Evolutionary conservation across 2,329 filamentous ascomycete species (phyloP).

Genomic region (Aschersonia sp.): DNA sequence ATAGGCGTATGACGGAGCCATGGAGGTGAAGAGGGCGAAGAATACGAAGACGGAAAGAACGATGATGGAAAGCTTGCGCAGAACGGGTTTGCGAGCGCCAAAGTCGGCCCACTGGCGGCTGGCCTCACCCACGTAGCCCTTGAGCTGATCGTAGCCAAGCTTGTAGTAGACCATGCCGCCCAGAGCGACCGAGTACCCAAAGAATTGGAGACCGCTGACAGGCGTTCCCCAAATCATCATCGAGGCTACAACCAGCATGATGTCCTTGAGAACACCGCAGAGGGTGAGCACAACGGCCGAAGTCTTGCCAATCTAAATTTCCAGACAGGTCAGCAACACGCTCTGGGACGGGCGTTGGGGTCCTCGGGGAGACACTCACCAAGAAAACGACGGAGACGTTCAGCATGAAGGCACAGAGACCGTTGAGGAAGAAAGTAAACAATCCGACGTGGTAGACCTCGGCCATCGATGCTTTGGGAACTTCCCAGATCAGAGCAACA

Average conservation of each 20-base stretch:
- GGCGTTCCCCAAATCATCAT: conserved; percentile 72
- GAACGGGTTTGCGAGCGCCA: conserved; percentile 58
- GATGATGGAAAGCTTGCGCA: conserved; percentile 66
- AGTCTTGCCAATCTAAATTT: conserved; percentile 63
- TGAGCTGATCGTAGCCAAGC: conserved; percentile 70
- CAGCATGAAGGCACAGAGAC: conserved; percentile 62
- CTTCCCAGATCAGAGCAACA: conserved; percentile 59
- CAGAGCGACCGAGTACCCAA: conserved; percentile 71
- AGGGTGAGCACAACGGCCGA: conserved; percentile 76
- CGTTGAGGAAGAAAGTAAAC: conserved; percentile 60
- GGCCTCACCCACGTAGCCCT: conserved; percentile 59
- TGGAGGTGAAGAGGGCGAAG: conserved; percentile 54
- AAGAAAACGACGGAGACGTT: conserved; percentile 80
- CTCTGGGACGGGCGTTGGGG: not conserved
- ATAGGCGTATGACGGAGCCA: conserved; percentile 47
- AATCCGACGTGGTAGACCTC: conserved; percentile 63
- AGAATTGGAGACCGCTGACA: conserved; percentile 62
- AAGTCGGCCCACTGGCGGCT: conserved; percentile 77
- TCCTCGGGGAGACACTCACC: conserved; percentile 28
- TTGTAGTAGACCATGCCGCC: conserved; percentile 71
- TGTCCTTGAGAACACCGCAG: conserved; percentile 78
- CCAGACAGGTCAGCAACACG: not conserved
- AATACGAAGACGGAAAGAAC: conserved; percentile 45
- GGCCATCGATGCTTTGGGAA: conserved; percentile 51
- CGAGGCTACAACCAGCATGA: conserved; percentile 64